Evolutionary conservation across 805 yeast genomes (phyloP), one percentile per base, ranked within the genome.

Genomic region (Limtongia smithiae): DNA sequence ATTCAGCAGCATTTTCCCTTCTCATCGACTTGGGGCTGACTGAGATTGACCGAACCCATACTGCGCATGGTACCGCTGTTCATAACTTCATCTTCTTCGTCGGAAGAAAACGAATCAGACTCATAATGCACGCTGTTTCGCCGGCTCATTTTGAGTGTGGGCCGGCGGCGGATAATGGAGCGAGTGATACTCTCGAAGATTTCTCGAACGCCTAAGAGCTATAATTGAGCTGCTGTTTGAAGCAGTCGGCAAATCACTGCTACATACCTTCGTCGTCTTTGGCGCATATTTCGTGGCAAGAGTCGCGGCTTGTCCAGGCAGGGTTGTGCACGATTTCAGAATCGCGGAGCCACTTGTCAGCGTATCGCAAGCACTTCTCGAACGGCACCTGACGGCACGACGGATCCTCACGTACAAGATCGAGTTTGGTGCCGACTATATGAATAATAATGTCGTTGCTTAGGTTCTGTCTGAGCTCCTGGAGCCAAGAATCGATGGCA

Each of bases 401-500:
- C 18, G 68, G 68, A 49, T 59, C 69, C n/a, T 57, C 63, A 39
- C 53, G 59, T 38, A 63, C 68, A 44, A 65, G 51, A 40, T 65
- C 69, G 36, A 64, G 59, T 54, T 65, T 65, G 33, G 69, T 65
- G 42, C 69, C 69, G 39, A 65, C 69, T 36, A 65, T 59, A 44
- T 64, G 68, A 17, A 65, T 65, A 11, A 54, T 53, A 37, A 65
- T 62, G 31, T 62, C 61, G 30, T 59, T 58, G 27, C 54, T 47
- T n/a, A 65, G 55, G 51, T 65, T 65, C 44, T 57, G 48, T 37
- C 61, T 56, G 28, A 65, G 60, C 51, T 65, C 69, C 40, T 54
- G 52, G 39, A 65, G 58, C 69, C 69, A 65, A 30, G 68, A 62
- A 44, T 65, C 66, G 66, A 65, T 62, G 28, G 68, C 68, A 22